Evolutionary conservation across 306 rosid species (phyloP).

Genomic region (Aeschynomene evenia): DNA sequence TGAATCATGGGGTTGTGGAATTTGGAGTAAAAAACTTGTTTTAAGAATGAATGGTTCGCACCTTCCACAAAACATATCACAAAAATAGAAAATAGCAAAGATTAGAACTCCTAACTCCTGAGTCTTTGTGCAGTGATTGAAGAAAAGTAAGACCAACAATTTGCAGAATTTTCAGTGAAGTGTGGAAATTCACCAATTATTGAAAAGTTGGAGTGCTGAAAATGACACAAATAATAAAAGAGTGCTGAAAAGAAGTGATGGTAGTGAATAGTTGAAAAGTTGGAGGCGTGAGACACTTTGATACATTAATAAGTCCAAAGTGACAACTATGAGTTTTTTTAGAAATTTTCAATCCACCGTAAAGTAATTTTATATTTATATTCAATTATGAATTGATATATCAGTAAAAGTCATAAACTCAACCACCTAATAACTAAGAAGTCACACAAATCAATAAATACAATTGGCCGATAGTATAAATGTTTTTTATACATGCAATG

Average conservation of each 20-base stretch:
- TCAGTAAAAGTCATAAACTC: no score
- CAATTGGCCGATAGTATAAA: no score
- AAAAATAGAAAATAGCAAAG: neutral
- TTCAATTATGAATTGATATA: no score
- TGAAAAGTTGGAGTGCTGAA: no score
- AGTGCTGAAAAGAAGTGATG: neutral
- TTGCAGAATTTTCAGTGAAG: neutral
- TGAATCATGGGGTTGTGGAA: neutral
- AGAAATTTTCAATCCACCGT: no score
- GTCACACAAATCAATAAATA: no score
- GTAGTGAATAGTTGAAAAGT: conserved; percentile 8
- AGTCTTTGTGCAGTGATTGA: neutral
- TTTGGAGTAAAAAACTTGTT: neutral
- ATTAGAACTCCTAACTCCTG: neutral
- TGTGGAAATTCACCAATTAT: neutral
- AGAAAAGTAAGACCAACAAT: conserved; percentile 2
- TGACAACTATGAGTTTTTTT: no score
- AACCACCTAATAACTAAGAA: no score
- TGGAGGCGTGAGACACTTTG: conserved; percentile 30
- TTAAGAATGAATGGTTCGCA: conserved; percentile 1
- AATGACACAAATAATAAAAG: neutral
- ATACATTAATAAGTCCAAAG: neutral
- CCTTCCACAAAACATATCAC: conserved; percentile 12
- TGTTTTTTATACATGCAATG: no score
- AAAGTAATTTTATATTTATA: no score